phyloP scores from a whole-genome alignment of 2,329 filamentous ascomycete genomes.

The Hypoxylon sp. region DNA sequence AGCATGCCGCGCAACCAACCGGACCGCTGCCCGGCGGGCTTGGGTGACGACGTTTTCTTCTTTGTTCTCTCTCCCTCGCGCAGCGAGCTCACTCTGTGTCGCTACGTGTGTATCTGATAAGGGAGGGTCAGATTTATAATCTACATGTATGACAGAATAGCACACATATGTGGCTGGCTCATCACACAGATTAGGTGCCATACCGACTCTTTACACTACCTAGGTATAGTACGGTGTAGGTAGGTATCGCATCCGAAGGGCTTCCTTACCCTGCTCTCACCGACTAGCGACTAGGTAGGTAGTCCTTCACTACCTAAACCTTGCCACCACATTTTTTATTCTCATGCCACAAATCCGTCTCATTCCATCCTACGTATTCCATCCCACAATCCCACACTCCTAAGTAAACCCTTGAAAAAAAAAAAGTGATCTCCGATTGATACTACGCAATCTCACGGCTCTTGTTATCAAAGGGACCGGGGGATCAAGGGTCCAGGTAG shows the following conservation, averaged over 20 bases:
- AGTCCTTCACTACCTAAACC: neutral
- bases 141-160: neutral
- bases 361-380: slow-evolving; percentile 11
- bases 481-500: neutral
- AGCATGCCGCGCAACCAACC: slow-evolving; percentile 1
- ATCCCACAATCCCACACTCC: neutral
- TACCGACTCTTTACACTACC: neutral
- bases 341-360: neutral
- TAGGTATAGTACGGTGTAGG: neutral
- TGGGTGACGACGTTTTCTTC: slow-evolving; percentile 18
- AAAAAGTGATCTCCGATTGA: slow-evolving; percentile 34
- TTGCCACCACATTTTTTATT: neutral
- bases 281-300: neutral
- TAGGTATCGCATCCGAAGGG: slow-evolving; percentile 1
- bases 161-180: neutral
- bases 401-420: neutral
- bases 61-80: slow-evolving; percentile 7
- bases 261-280: neutral
- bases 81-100: neutral
- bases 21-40: neutral
- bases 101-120: slow-evolving; percentile 8
- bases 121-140: neutral
- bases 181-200: neutral
- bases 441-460: slow-evolving; percentile 31
- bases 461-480: slow-evolving; percentile 14